phyloP scores from a whole-genome alignment of 208 protist genomes.

The Acanthamoeba culbertsoni region DNA sequence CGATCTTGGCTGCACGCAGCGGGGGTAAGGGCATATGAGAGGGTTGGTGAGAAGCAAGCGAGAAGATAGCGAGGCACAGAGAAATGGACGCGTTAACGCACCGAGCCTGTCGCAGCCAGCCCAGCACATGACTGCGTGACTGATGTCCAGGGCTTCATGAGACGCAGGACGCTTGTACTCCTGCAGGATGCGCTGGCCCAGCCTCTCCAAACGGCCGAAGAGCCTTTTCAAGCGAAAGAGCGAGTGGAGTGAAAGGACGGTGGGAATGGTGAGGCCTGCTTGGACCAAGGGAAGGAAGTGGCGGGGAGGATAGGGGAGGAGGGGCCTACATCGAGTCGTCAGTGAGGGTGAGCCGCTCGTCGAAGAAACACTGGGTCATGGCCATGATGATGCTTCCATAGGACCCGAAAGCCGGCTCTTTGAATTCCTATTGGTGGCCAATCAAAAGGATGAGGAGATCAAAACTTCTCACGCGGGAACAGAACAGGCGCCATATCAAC shows the following conservation, averaged over 20 bases:
- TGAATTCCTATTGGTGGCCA: slow-evolving; percentile 43
- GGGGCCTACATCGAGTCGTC: slow-evolving; percentile 5
- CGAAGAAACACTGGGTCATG: slow-evolving; percentile 78
- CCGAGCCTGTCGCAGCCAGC: slow-evolving; percentile 73
- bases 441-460: not conserved
- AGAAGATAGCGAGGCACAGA: not conserved
- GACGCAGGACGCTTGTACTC: not conserved
- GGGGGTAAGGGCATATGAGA: not conserved
- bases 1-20: slow-evolving; percentile 65
- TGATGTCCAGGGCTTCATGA: slow-evolving; percentile 59
- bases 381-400: slow-evolving; percentile 78
- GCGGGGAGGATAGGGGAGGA: not conserved
- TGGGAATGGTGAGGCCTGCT: not conserved
- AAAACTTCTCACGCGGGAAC: not conserved
- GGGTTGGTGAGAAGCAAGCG: not conserved
- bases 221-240: not conserved
- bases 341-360: slow-evolving; percentile 54
- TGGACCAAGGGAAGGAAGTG: not conserved
- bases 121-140: slow-evolving; percentile 74
- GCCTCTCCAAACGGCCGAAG: slow-evolving; percentile 68
- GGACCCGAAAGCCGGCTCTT: slow-evolving; percentile 56
- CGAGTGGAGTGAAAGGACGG: not conserved
- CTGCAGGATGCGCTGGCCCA: slow-evolving; percentile 66
- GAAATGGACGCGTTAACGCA: not conserved
- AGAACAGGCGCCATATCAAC: not conserved